A percentile compares a stretch with the other conserved stretches of the same genome.
Conservation (phyloP, 345 rosid species). For the Syzygium aqueum region DNA sequence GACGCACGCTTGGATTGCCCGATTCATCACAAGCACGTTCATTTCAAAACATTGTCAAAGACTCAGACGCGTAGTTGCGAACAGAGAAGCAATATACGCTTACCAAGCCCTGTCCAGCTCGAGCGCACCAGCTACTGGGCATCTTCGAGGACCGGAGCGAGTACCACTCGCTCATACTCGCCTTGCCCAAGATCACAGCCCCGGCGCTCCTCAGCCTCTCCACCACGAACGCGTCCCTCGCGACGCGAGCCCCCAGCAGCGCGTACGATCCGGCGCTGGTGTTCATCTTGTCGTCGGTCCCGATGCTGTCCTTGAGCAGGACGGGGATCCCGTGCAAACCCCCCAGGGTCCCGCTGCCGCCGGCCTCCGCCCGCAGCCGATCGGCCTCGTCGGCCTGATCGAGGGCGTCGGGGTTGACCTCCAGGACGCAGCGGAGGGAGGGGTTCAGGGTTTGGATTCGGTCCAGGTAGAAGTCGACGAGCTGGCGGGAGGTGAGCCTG, state of each 20-base stretch:
- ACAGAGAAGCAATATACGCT: neutral
- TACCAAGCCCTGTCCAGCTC: conserved; percentile 22
- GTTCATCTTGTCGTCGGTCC: conserved; percentile 15
- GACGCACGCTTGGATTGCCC: neutral
- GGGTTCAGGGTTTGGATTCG: conserved; percentile 13
- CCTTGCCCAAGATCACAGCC: conserved; percentile 29
- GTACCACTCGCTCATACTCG: conserved; percentile 25
- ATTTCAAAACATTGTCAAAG: neutral
- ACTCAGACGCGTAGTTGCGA: neutral
- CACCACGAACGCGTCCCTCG: conserved; percentile 29
- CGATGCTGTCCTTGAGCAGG: conserved; percentile 30
- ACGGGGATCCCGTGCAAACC: conserved; percentile 36
- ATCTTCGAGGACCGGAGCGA: conserved; percentile 4
- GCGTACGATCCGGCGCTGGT: conserved; percentile 25
- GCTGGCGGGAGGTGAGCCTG: conserved; percentile 14
- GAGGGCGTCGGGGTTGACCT: conserved; percentile 19
- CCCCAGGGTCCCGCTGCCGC: conserved; percentile 3
- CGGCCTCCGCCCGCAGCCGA: neutral
- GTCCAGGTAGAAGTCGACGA: conserved; percentile 17
- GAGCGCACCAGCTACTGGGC: conserved; percentile 25
- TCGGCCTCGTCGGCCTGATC: conserved; percentile 16
- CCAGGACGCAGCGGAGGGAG: conserved; percentile 15
- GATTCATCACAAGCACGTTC: neutral
- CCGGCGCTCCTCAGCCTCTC: conserved; percentile 22
- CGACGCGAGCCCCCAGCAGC: conserved; percentile 19